Evolutionary conservation across 1,139 yeast genomes (phyloP).

Genomic region (Saccharomyces hybrid): DNA sequence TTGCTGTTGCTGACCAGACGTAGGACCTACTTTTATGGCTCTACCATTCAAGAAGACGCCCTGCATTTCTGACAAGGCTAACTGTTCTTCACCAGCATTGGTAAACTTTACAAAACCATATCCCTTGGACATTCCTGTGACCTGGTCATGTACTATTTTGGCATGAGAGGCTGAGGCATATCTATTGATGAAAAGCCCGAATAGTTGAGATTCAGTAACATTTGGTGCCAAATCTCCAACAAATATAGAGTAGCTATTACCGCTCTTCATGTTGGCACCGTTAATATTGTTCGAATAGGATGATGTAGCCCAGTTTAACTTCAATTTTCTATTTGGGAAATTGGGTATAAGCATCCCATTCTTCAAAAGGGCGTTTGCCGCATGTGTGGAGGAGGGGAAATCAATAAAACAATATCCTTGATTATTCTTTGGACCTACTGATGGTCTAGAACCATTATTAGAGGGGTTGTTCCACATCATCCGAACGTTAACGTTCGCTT

Average conservation of each 20-base stretch:
- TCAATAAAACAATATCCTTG: slow-evolving; percentile 73
- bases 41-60: slow-evolving; percentile 71
- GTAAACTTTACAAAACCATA: slow-evolving; percentile 70
- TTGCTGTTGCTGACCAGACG: slow-evolving; percentile 34
- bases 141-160: slow-evolving; percentile 66
- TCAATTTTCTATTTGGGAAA: slow-evolving; percentile 48
- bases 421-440: slow-evolving; percentile 32
- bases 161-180: slow-evolving; percentile 61
- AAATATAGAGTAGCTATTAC: slow-evolving; percentile 51
- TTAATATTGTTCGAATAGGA: slow-evolving; percentile 38
- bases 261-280: not conserved
- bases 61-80: slow-evolving; percentile 64
- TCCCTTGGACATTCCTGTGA: slow-evolving; percentile 64
- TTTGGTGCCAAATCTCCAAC: slow-evolving; percentile 76
- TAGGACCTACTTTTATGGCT: slow-evolving; percentile 64
- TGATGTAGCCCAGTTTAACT: slow-evolving; percentile 70
- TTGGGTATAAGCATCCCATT: slow-evolving; percentile 63
- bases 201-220: slow-evolving; percentile 61
- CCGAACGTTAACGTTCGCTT: slow-evolving; percentile 39
- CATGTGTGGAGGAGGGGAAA: slow-evolving; percentile 55
- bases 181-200: slow-evolving; percentile 57
- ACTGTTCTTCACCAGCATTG: slow-evolving; percentile 53
- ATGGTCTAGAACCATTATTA: slow-evolving; percentile 18
- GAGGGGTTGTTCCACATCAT: slow-evolving; percentile 37
- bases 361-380: slow-evolving; percentile 54